Evolutionary conservation across 164 flowering plant genomes (phyloP), one percentile per base, ranked within the genome.

Genomic region (Brasenia schreberi): DNA sequence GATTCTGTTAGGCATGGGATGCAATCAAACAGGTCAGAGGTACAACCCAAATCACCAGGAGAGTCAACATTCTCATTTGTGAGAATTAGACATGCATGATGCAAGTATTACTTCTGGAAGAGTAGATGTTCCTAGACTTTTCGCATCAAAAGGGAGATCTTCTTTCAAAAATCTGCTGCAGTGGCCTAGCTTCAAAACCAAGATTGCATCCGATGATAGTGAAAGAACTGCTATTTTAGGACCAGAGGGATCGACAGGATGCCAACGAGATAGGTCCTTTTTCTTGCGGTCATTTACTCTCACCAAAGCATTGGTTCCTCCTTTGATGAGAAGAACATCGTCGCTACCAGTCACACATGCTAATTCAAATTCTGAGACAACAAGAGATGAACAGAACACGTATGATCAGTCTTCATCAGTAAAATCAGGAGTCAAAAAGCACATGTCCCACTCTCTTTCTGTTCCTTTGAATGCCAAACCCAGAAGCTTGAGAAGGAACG

Each of bases 391-490:
- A 63, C 72, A 85, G 44, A 72, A 66, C 66, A 65, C 64, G 43
- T 70, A 42, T 64, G 75, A 75, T 66, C 76, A 66, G 39, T 65
- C 44, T 12, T 70, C 62, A 77, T 69, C 75, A 66, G 64, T 42
- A 39, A 52, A 69, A 93, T 87, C 72, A 81, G 93, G 73, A 68
- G 62, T 64, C 63, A 17, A 14, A 5, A 12, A n/a, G 56, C 78
- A 75, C 61, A 89, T 95, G 18, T 74, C 85, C 49, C 87, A 97
- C 61, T 95, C 99, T n/a, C 84, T 85, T 69, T 95, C 99, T 27
- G 88, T 86, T 19, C 42, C 64, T 23, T 19, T 60, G 11, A n/a
- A n/a, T 60, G n/a, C 4, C 2, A n/a, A 60, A 19, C 1, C 62
- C 6, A 64, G 64, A 72, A 77, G 80, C 64, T 63, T 83, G 52